These are phyloP conservation scores for Dovyalis caffra DNA, from an alignment of 345 rosid species.

Conservation along the genomic window DNA sequence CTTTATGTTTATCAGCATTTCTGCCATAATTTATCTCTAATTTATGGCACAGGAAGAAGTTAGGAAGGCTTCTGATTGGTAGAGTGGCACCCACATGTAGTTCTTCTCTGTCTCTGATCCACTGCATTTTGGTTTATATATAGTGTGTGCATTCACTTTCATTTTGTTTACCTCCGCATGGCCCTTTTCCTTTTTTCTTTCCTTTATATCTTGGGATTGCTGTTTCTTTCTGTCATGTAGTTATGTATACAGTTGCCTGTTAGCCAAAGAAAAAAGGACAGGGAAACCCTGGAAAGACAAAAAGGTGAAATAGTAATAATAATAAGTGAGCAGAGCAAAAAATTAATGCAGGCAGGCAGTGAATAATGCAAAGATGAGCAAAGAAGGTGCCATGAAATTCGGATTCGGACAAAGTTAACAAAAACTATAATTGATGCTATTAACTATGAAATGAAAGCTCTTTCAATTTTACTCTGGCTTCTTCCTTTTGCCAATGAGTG, in stretches of 20 bases:
- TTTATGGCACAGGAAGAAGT: background rate
- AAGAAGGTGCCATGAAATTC: slow-evolving; percentile 21
- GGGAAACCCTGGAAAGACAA: slow-evolving; percentile 2
- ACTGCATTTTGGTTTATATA: too few relatives aligned
- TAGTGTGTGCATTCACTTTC: background rate
- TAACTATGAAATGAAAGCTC: too few relatives aligned
- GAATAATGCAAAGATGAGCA: slow-evolving; percentile 15
- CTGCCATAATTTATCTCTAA: too few relatives aligned
- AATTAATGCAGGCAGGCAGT: slow-evolving; percentile 7
- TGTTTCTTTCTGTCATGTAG: slow-evolving; percentile 8
- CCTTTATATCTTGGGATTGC: slow-evolving; percentile 24
- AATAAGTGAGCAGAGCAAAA: slow-evolving; percentile 5
- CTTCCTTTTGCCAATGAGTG: too few relatives aligned
- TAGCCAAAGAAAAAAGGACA: background rate
- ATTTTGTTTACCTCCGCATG: background rate
- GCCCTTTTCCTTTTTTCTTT: background rate
- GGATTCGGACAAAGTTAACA: too few relatives aligned
- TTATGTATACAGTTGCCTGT: background rate
- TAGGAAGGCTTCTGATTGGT: background rate
- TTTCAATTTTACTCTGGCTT: too few relatives aligned
- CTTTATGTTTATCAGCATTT: too few relatives aligned
- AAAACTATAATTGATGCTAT: background rate
- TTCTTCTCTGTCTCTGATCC: too few relatives aligned
- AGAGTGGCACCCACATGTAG: background rate
- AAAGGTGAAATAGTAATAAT: background rate